Evolutionary conservation across 345 rosid genomes (phyloP), one percentile per base, ranked within the genome.

Genomic region (Rhizophora apiculata): DNA sequence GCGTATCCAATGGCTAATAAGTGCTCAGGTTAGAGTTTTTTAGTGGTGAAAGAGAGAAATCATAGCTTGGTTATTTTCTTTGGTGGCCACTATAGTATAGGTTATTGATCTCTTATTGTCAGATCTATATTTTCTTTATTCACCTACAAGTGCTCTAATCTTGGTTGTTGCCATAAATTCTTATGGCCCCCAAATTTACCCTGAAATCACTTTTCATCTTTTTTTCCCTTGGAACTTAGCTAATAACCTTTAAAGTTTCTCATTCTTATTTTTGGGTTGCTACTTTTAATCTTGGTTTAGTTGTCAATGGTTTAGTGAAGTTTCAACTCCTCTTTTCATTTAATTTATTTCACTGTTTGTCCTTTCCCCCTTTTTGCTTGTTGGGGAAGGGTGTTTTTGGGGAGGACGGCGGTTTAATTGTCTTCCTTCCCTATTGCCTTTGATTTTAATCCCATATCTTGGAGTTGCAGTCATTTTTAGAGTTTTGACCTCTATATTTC

Each of bases 241-340:
- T 37, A 10, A n/a, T 34, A 52, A 31, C 36, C 58, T 64, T 32
- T 16, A 34, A 65, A 20, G 1, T 58, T 65, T 21, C 13, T 57
- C 48, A 53, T 68, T 8, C 59, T 67, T 31, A 5, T 75, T 18
- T 68, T 24, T 53, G 20, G 30, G 46, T 32, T 67, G 70, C 64
- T 13, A 20, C 56, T 64, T 68, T 39, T 16, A 9, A 62, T 54
- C 11, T 56, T 48, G 18, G 19, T 43, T 43, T 11, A 43, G 19
- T 43, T 43, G 49, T 43, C 15, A 13, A 43, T 43, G 19, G 49
- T 43, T 43, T 43, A 13, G 18, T 43, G 18, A 43, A 43, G 49
- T 43, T 43, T 43, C 5, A 3, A 43, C 49, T 43, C 18, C 49
- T 43, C 49, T 11, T 43, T 43, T 43, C 49, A 43, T 43, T 43